Evolutionary conservation across 2,329 filamentous ascomycete genomes (phyloP).

Genomic region (Penicillium sp.): DNA sequence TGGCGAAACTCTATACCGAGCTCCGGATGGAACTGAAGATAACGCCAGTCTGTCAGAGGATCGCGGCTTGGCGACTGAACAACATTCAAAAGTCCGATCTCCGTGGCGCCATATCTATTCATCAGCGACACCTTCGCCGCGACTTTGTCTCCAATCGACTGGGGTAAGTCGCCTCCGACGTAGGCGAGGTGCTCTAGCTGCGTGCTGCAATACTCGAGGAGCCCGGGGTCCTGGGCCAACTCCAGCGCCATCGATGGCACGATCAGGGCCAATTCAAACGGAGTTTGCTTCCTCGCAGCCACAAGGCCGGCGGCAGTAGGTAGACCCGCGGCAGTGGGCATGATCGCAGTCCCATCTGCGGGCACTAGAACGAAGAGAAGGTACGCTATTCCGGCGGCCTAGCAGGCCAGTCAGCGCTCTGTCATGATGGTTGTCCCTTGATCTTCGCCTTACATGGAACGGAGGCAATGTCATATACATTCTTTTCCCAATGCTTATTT

Average conservation of each 20-base stretch:
- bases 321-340: neutral
- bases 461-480: constrained; percentile 7
- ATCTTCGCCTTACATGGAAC: constrained; percentile 4
- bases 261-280: constrained; percentile 12
- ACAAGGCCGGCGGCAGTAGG: neutral
- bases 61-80: neutral
- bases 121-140: constrained; percentile 1
- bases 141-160: constrained; percentile 14
- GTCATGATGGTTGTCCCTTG: neutral
- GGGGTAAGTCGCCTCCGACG: constrained; percentile 17
- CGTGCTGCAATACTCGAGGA: neutral
- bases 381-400: neutral
- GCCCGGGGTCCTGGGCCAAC: constrained; percentile 1
- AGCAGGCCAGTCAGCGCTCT: neutral
- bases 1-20: neutral
- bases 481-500: constrained; percentile 1
- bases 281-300: constrained; percentile 14
- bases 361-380: neutral
- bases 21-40: neutral
- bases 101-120: too few relatives aligned
- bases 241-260: constrained; percentile 8
- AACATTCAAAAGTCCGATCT: too few relatives aligned
- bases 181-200: constrained; percentile 13
- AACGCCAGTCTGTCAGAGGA: neutral
- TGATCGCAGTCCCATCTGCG: neutral